Evolutionary conservation across 305 asterid species (phyloP), one percentile per base, ranked within the genome.

Genomic region (Withania somnifera): DNA sequence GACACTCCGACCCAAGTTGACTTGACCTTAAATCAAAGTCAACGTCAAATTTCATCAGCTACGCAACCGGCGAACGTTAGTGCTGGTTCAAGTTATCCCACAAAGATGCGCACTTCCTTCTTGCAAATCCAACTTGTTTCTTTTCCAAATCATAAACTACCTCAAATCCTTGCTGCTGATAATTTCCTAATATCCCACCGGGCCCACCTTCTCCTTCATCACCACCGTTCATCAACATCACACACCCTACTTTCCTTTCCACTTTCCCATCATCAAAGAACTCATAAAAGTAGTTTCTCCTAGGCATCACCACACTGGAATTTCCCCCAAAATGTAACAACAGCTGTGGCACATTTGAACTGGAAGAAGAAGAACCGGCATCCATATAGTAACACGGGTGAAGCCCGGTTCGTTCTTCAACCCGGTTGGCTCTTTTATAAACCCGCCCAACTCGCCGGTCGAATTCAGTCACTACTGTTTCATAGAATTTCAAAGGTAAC

Each of bases 161-260:
- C 79, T 95, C 99, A 88, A 95, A 92, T 61, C 99, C 99, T 88
- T 94, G 99, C 83, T 95, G 99, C 81, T 89, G 95, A 84, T 94
- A 95, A 84, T 95, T 95, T 78, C 99, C 99, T 78, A 95, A 80
- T 87, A 95, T 81, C 80, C 99, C 99, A n/a, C 95, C 98, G 61
- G 99, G 97, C 50, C 99, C 97, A 69, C 89, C 92, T 66, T 87
- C 69, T 57, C 87, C 93, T 86, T 82, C 92, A 61, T 90, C 96
- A 1, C 98, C 98, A 38, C 98, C 97, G 89, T 89, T 91, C 95
- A 95, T 89, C 67, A 94, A 4, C 98, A 90, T 93, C 89, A 95
- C 36, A 75, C 99, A 95, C 7, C 99, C 98, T 32, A 91, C 96
- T 64, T 54, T 84, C 52, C 91, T 77, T 83, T 73, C 88, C 77